Conservation (phyloP, 1,284 basidiomycete genomes). For the Meripilus lineatus region DNA sequence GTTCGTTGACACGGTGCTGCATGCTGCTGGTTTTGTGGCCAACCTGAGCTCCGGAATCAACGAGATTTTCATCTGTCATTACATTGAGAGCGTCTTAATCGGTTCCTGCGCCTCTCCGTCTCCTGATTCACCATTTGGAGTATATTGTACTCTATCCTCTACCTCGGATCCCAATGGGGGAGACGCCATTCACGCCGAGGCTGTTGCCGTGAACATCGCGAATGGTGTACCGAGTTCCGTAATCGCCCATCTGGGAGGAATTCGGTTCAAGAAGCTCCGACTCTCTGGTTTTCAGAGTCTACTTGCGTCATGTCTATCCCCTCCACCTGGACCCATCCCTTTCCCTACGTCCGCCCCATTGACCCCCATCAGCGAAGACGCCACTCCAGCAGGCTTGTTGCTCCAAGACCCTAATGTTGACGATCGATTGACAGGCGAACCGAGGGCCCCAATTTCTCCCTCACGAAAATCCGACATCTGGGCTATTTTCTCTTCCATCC, state of each 20-base stretch:
- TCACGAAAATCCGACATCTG: background rate
- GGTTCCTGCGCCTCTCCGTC: conserved; percentile 36
- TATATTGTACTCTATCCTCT: conserved; percentile 47
- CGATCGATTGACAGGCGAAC: too few species aligned
- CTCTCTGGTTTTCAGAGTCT: conserved; percentile 42
- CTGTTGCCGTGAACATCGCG: conserved; percentile 23
- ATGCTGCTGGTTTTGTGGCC: conserved; percentile 63
- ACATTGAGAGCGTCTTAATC: conserved; percentile 44
- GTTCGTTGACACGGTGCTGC: conserved; percentile 65
- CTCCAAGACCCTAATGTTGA: background rate
- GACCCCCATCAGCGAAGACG: background rate
- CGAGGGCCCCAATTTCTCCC: background rate
- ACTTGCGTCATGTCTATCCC: conserved; percentile 23
- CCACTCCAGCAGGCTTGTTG: background rate
- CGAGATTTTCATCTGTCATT: conserved; percentile 59
- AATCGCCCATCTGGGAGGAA: conserved; percentile 49
- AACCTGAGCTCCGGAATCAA: conserved; percentile 48
- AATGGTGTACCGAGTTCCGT: too few species aligned
- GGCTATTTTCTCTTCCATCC: background rate
- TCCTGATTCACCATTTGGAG: conserved; percentile 36
- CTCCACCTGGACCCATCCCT: too few species aligned
- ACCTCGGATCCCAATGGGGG: conserved; percentile 35
- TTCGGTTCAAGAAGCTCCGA: conserved; percentile 51
- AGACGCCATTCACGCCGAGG: conserved; percentile 44
- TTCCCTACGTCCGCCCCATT: background rate